Base-by-base conservation (phyloP, 805 yeast genomes). In the Yamadazyma philogaea region DNA sequence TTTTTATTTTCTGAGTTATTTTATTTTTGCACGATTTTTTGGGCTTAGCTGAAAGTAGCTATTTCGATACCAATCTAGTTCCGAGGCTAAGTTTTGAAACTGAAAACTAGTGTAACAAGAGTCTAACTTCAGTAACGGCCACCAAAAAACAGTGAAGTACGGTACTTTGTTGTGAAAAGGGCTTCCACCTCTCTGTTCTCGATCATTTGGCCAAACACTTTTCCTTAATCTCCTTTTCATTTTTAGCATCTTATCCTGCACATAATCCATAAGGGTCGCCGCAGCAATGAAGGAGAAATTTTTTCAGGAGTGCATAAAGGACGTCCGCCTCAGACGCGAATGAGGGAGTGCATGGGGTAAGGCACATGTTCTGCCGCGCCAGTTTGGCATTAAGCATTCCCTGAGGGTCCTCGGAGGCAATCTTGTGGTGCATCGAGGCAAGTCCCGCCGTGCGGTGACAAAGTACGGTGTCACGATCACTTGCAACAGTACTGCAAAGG, bases 21-120 rank as follows among this genome's bases (percentile, higher is more conserved):
- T 32, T 26, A 24, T 24, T 24, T 24, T 24, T 16, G 18, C 43
- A 40, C 43, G 43, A 40, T 40, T 34, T n/a, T 39, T 26, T 22
- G 15, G 19, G 21, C 21, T 30, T 28, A 20, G 28, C 43, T 40
- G 21, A 28, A 40, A 27, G n/a, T 7, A 40, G 43, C 12, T 34
- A 40, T 34, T 40, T 40, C 34, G 14, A 5, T 34, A 14, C 38
- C 43, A 11, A 40, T 32, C 12, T 22, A 22, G 37, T 34, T 22
- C 20, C 35, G 35, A 17, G 35, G 24, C 35, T 7, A 11, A 5
- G 28, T 24, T 24, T 24, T 24, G n/a, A n/a, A n/a, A n/a, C n/a
- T n/a, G n/a, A n/a, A n/a, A n/a, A n/a, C n/a, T n/a, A n/a, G n/a
- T n/a, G n/a, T n/a, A n/a, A n/a, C n/a, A n/a, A n/a, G n/a, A n/a